phyloP scores from a whole-genome alignment of 2,329 filamentous ascomycete species.

The Trichoderma harzianum region DNA sequence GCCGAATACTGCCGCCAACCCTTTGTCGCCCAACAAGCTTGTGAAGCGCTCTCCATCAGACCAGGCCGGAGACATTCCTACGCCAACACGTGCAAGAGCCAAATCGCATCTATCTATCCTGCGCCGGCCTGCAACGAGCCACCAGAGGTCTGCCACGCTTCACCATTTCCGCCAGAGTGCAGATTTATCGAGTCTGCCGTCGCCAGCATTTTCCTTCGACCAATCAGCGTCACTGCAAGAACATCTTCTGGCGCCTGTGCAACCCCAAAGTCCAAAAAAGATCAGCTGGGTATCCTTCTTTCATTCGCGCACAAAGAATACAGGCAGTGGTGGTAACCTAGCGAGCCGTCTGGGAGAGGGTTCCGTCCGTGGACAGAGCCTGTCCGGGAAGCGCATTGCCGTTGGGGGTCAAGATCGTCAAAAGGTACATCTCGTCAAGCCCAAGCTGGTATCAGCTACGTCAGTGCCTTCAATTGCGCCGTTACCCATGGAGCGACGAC shows the following conservation, averaged over 20 bases:
- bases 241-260: constrained; percentile 27
- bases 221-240: constrained; percentile 32
- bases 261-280: constrained; percentile 17
- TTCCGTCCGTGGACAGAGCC: constrained; percentile 24
- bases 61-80: constrained; percentile 42
- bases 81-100: constrained; percentile 46
- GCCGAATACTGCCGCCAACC: constrained; percentile 35
- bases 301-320: constrained; percentile 40
- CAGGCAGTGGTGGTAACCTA: constrained; percentile 22
- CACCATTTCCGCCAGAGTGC: constrained; percentile 47
- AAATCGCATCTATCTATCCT: constrained; percentile 63
- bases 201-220: constrained; percentile 36
- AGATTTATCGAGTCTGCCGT: constrained; percentile 23
- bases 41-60: constrained; percentile 68
- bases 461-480: constrained; percentile 24
- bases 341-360: constrained; percentile 28
- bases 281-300: constrained; percentile 56
- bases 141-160: constrained; percentile 70
- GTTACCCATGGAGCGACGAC: constrained; percentile 26
- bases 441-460: constrained; percentile 34
- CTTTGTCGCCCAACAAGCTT: constrained; percentile 67
- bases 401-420: constrained; percentile 24
- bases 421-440: constrained; percentile 36
- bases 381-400: constrained; percentile 29
- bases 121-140: constrained; percentile 72